Conservation (phyloP, 2,329 filamentous ascomycete species). For the Alternaria rosae region DNA sequence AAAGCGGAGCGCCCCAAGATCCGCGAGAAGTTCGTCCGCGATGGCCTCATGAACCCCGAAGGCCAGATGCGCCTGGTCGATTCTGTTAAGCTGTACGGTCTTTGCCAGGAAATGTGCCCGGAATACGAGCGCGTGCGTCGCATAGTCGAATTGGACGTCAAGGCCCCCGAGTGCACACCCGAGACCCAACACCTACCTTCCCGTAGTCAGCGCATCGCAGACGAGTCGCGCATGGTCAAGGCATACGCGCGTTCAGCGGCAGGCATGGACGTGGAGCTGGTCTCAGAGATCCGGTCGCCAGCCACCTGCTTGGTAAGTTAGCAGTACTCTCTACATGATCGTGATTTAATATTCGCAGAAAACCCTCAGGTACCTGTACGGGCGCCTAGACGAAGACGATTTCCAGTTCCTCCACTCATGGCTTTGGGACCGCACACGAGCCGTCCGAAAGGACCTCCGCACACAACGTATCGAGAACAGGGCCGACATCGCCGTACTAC, state of each 20-base stretch:
- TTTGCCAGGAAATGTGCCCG: conserved; percentile 70
- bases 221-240: conserved; percentile 67
- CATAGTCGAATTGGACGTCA: conserved; percentile 68
- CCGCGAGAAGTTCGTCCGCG: conserved; percentile 50
- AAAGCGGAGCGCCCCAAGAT: conserved; percentile 44
- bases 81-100: conserved; percentile 68
- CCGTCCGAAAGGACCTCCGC: conserved; percentile 70
- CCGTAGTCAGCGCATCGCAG: conserved; percentile 49
- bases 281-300: conserved; percentile 69
- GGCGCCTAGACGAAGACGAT: conserved; percentile 60
- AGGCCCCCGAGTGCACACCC: conserved; percentile 63
- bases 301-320: conserved; percentile 49
- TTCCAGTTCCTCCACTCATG: conserved; percentile 63
- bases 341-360: conserved; percentile 33
- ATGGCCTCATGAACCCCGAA: conserved; percentile 58
- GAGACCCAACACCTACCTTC: conserved; percentile 41
- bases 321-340: conserved; percentile 17
- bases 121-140: conserved; percentile 69
- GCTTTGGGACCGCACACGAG: conserved; percentile 71
- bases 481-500: conserved; percentile 63
- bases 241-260: conserved; percentile 69
- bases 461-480: conserved; percentile 65
- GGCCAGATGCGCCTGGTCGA: conserved; percentile 65
- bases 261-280: conserved; percentile 68
- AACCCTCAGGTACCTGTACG: conserved; percentile 55